These are phyloP conservation scores for Nyssa sinensis DNA, from an alignment of 148 eudicot species.

Conservation along the genomic window DNA sequence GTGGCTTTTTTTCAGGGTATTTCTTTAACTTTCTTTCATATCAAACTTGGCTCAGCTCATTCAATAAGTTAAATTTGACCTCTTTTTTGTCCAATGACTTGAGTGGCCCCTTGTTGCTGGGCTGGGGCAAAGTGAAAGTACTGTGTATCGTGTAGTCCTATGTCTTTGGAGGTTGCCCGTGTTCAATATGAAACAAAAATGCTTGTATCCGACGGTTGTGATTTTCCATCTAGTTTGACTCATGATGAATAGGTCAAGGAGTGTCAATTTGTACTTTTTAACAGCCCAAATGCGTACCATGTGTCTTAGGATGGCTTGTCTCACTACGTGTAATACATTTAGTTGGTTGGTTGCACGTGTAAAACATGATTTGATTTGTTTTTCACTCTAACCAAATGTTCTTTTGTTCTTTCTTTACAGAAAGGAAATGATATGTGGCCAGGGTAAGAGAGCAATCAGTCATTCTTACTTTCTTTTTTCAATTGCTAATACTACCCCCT, in stretches of 20 bases:
- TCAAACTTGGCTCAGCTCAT: not conserved
- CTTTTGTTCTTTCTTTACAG: conserved; percentile 9
- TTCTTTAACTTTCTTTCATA: conserved; percentile 8
- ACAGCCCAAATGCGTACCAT: not conserved
- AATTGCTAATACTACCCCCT: not conserved
- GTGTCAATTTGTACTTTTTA: no score
- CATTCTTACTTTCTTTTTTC: not conserved
- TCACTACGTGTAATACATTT: not conserved
- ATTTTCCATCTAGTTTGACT: conserved; percentile 10
- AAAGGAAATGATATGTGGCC: not conserved
- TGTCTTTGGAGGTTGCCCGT: conserved; percentile 1
- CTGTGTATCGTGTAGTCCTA: not conserved
- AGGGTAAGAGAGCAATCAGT: not conserved
- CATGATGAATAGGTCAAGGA: not conserved
- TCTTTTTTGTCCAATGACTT: not conserved
- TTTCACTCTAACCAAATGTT: conserved; percentile 1
- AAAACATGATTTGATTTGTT: conserved; percentile 3
- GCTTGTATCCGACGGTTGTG: not conserved
- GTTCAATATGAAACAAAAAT: not conserved
- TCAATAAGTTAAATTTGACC: conserved; percentile 13
- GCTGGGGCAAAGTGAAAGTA: conserved; percentile 4
- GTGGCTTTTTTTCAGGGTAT: conserved; percentile 6
- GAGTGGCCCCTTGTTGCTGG: not conserved
- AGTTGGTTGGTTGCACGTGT: conserved; percentile 8
- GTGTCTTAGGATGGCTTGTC: no score